These are phyloP conservation scores for Trichophyton benhamiae DNA, from an alignment of 2,329 filamentous ascomycete genomes.

Conservation along the genomic window DNA sequence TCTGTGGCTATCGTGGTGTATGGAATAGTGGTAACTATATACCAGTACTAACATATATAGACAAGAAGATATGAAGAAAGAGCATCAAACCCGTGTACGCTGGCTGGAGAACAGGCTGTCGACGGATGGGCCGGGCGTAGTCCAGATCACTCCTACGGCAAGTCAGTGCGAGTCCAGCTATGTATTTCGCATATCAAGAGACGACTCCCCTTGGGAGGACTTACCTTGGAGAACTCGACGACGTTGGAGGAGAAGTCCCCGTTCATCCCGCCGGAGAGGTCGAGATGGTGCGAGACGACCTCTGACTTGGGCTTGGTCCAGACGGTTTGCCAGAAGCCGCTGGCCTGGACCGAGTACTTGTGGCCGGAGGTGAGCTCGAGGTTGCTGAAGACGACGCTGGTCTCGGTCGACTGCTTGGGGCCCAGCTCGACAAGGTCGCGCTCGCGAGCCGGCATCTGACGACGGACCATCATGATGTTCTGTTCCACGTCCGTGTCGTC, in stretches of 20 bases:
- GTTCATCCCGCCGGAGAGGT: constrained; percentile 12
- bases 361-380: constrained; percentile 20
- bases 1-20: background rate
- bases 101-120: no score
- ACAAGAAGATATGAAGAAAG: background rate
- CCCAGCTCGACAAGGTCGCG: constrained; percentile 24
- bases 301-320: constrained; percentile 20
- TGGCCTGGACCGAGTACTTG: constrained; percentile 23
- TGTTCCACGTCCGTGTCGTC: constrained; percentile 16
- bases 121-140: no score
- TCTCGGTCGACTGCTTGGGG: constrained; percentile 16
- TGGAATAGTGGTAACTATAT: background rate
- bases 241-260: constrained; percentile 20
- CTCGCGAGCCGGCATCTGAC: constrained; percentile 21
- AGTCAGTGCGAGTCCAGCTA: background rate
- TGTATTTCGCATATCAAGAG: background rate
- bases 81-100: no score
- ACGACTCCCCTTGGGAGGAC: background rate
- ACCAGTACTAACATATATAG: background rate
- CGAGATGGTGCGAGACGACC: constrained; percentile 17
- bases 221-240: constrained; percentile 8
- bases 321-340: constrained; percentile 27
- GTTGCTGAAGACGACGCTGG: constrained; percentile 18
- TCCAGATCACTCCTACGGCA: background rate
- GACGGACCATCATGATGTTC: constrained; percentile 24